Evolutionary conservation across 768 basidiomycete species (phyloP).

Genomic region (Kwoniella bestiolae): DNA sequence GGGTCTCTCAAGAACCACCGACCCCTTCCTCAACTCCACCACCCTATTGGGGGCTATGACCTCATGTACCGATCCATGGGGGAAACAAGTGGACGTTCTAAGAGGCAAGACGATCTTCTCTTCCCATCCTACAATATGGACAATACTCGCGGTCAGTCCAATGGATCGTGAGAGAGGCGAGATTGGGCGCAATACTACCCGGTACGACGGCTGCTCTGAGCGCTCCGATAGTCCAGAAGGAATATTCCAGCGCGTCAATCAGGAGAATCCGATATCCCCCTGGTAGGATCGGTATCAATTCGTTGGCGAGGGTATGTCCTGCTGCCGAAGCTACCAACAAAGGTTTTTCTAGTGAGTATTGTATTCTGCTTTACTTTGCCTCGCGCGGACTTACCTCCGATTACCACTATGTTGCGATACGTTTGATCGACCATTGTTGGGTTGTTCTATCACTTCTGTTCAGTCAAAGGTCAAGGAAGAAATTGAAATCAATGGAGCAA

Average conservation of each 20-base stretch:
- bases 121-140: conserved; percentile 46
- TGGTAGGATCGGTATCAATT: conserved; percentile 24
- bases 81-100: conserved; percentile 42
- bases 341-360: neutral
- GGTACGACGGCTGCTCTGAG: conserved; percentile 52
- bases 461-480: too few relatives aligned
- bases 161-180: neutral
- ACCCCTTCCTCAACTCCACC: conserved; percentile 38
- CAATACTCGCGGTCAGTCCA: neutral
- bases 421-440: too few relatives aligned
- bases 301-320: conserved; percentile 40
- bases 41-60: conserved; percentile 50
- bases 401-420: too few relatives aligned
- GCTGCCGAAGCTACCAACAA: conserved; percentile 38
- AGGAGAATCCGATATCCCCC: conserved; percentile 40
- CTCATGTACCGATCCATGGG: conserved; percentile 34
- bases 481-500: too few relatives aligned
- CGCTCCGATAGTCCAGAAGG: conserved; percentile 44
- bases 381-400: too few relatives aligned
- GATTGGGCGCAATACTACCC: conserved; percentile 33
- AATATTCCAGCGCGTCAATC: conserved; percentile 42
- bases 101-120: conserved; percentile 39
- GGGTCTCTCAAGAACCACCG: conserved; percentile 46
- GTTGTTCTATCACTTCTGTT: too few relatives aligned
- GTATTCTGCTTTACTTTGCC: too few relatives aligned